Percentiles rank a stretch among this genome's conserved stretches.
phyloP scores from a whole-genome alignment of 2,329 filamentous ascomycete species.

The Fusarium palustre region DNA sequence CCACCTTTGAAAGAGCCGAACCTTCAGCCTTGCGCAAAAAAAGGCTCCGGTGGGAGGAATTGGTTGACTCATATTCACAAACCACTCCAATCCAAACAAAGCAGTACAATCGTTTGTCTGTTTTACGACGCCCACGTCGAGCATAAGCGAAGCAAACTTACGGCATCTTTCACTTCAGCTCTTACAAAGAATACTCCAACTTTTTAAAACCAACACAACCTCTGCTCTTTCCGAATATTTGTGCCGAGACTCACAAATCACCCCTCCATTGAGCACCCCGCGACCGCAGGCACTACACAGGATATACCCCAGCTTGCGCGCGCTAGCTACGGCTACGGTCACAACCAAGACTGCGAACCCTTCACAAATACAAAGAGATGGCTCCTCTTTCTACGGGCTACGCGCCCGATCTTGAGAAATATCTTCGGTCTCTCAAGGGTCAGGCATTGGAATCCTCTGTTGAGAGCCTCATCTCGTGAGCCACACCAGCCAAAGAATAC shows the following conservation, averaged over 20 bases:
- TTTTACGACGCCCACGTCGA: slow-evolving; percentile 14
- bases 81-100: slow-evolving; percentile 17
- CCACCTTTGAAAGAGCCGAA: slow-evolving; percentile 30
- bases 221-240: slow-evolving; percentile 2
- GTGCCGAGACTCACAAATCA: slow-evolving; percentile 23
- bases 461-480: slow-evolving; percentile 85
- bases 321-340: slow-evolving; percentile 25
- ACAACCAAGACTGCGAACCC: slow-evolving; percentile 14
- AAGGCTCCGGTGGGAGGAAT: slow-evolving; percentile 37
- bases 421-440: slow-evolving; percentile 81
- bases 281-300: slow-evolving; percentile 31
- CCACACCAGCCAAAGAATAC: slow-evolving; percentile 2
- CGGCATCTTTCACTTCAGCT: neutral
- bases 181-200: neutral
- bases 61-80: slow-evolving; percentile 45
- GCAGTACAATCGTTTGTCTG: slow-evolving; percentile 23
- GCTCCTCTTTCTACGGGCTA: slow-evolving; percentile 52
- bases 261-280: slow-evolving; percentile 38
- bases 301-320: slow-evolving; percentile 36
- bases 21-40: slow-evolving; percentile 47
- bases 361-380: slow-evolving; percentile 47
- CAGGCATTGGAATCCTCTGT: slow-evolving; percentile 83
- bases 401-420: slow-evolving; percentile 81
- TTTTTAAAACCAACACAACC: neutral
- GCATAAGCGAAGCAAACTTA: slow-evolving; percentile 3